Evolutionary conservation across 1,284 basidiomycete genomes (phyloP), one percentile per base, ranked within the genome.

Genomic region (Cutaneotrichosporon cavernicola): DNA sequence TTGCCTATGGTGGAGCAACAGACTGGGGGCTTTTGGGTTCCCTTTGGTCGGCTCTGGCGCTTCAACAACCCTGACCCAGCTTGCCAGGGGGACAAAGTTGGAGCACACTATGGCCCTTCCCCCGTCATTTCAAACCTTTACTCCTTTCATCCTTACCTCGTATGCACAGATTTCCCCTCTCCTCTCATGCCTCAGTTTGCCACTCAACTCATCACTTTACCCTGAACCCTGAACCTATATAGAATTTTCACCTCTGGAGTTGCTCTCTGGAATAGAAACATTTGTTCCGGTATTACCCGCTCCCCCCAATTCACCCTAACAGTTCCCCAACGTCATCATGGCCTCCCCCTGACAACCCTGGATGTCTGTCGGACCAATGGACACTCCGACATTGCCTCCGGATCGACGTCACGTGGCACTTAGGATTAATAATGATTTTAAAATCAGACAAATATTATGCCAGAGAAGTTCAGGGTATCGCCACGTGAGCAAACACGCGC

Each of bases 291-390:
- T 46, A 46, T 46, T n/a, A n/a, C 43, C 43, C 43, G 43, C 43
- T 46, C 43, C 43, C 43, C 43, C 43, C 43, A 46, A 46, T 46
- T 46, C 43, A 46, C 3, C n/a, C 43, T 46, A 46, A 46, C 43
- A 46, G 1, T 5, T n/a, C 43, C 43, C 43, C 43, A 4, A 46
- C 43, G 43, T 46, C 43, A 46, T 46, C 18, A 18, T 46, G 2
- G 4, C 43, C 43, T 18, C 18, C 3, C 18, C 6, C 18, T 16
- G 43, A n/a, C 6, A 4, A 8, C 18, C 13, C 10, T 43, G 5
- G 34, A 13, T 36, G 8, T 36, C 5, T 36, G 1, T n/a, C 43
- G 43, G 43, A 1, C 18, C 43, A 18, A 46, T 46, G 18, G 43
- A 16, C 18, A 18, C 18, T 46, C 43, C 18, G 43, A 46, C 43